These are phyloP conservation scores for Hypsizygus marmoreus DNA, from an alignment of 768 basidiomycete species.

Conservation along the genomic window DNA sequence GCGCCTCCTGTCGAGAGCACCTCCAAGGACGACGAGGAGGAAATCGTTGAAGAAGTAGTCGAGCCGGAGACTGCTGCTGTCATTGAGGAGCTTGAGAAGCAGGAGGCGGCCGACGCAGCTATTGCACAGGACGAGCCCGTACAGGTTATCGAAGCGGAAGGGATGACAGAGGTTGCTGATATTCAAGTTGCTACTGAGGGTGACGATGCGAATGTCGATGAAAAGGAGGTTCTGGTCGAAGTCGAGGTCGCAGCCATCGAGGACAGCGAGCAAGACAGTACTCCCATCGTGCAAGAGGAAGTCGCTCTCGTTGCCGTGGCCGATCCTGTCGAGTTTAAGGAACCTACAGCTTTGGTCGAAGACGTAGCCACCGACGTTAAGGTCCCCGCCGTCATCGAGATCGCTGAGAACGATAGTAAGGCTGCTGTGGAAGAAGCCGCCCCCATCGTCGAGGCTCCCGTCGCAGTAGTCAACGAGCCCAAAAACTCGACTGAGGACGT, in stretches of 20 bases:
- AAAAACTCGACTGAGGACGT: not conserved
- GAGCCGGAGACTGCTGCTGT: no score
- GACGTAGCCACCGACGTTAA: no score
- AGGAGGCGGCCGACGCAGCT: constrained; percentile 2
- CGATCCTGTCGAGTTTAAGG: no score
- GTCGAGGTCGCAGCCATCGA: no score
- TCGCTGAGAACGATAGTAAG: not conserved
- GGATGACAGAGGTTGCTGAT: not conserved
- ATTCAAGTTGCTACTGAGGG: not conserved
- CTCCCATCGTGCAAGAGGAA: no score
- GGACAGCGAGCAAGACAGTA: no score
- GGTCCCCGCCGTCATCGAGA: not conserved
- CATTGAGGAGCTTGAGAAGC: no score
- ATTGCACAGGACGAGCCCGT: not conserved
- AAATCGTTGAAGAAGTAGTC: no score
- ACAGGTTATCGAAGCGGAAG: not conserved
- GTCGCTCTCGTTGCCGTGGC: no score
- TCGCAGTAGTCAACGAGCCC: not conserved
- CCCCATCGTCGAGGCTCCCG: not conserved
- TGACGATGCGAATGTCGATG: not conserved
- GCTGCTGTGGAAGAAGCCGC: not conserved
- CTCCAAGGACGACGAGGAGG: no score
- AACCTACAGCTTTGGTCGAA: no score
- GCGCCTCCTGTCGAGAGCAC: no score
- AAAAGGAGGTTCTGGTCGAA: not conserved